These are phyloP conservation scores for Spergularia bocconei DNA, from an alignment of 148 eudicot genomes.

Conservation along the genomic window DNA sequence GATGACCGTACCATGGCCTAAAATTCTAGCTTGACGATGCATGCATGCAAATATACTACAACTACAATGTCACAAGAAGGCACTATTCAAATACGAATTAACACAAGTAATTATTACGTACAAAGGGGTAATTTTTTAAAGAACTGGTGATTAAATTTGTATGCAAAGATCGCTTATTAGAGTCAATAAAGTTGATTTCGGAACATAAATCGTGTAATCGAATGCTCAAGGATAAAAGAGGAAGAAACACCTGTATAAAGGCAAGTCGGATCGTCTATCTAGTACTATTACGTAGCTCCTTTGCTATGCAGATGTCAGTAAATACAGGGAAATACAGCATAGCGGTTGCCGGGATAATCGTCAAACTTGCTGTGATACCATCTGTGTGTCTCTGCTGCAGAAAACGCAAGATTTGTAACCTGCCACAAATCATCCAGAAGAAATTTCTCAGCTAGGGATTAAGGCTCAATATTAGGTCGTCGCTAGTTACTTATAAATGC, in stretches of 20 bases:
- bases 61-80: background rate
- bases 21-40: no score
- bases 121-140: no score
- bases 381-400: conserved; percentile 83
- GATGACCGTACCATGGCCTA: no score
- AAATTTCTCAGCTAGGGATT: background rate
- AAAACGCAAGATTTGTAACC: conserved; percentile 81
- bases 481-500: background rate
- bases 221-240: no score
- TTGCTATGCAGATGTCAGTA: conserved; percentile 29
- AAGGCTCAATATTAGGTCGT: background rate
- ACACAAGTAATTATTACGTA: no score
- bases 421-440: conserved; percentile 30
- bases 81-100: no score
- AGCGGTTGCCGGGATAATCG: conserved; percentile 61
- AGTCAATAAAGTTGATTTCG: background rate
- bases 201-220: no score
- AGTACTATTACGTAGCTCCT: no score
- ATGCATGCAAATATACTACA: no score
- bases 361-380: conserved; percentile 88
- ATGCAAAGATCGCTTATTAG: conserved; percentile 9
- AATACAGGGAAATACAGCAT: conserved; percentile 58
- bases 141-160: background rate
- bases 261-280: no score
- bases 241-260: no score